Base-by-base conservation (phyloP, 1,284 basidiomycete genomes). In the Marasmius sp. region DNA sequence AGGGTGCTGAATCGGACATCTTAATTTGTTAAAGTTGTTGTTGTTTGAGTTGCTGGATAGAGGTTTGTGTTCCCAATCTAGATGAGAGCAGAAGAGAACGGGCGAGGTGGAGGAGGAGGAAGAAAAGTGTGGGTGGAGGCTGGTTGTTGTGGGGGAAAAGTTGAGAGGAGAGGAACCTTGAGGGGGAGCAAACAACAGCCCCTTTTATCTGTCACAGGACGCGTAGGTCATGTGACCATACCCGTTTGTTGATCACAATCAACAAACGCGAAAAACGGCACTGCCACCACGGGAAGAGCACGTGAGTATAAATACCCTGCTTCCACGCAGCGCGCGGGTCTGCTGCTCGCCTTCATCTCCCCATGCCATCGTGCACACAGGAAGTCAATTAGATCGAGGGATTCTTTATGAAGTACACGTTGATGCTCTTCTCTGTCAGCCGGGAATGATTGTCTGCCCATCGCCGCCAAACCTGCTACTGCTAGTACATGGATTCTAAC, bases 201-300 rank as follows among this genome's bases (percentile, higher is more conserved):
- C 50, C 43, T 41, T 59, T 58, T 62, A 62, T 62, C 36, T 38
- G 47, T 49, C 59, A 36, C 27, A 45, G 34, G 50, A 53, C 43
- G 55, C 60, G 61, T 54, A 34, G 56, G 14, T 37, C 48, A 37
- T 51, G 58, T 51, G 58, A 59, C 39, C 37, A 38, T 10, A 8
- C 12, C 37, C 2, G 34, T 74, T 75, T 73, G 74, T 77, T 76
- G 71, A 76, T 75, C 65, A 20, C n/a, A 53, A 53, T 59, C 58
- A 59, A 59, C 59, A 41, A 56, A 66, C 61, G 64, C 66, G 67
- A 56, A 38, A 61, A 67, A 68, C 67, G 67, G 64, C 58, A 48
- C 56, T 54, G 57, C 22, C 60, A 47, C 14, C 65, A 66, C 64
- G 64, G 65, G 9, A 11, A 8, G 20, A 8, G 8, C 50, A 33